A percentile compares a stretch with the other conserved stretches of the same genome.
Conservation (phyloP, 2,329 filamentous ascomycete genomes). For the Coniella lustricola region DNA sequence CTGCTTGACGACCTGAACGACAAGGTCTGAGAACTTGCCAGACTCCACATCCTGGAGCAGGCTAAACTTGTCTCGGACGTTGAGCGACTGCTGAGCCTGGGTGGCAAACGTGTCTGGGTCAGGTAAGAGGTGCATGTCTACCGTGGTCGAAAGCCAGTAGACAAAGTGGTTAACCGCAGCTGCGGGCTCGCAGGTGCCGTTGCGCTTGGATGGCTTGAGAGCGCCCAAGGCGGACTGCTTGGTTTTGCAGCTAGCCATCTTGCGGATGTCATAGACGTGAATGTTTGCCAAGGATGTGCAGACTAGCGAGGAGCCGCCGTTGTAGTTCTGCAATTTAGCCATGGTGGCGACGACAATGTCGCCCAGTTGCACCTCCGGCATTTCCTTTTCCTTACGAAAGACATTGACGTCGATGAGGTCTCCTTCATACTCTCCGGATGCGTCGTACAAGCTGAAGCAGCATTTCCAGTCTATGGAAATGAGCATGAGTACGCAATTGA, state of each 20-base stretch:
- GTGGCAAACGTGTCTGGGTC: slow-evolving; percentile 34
- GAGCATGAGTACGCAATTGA: neutral
- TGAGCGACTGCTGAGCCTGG: slow-evolving; percentile 32
- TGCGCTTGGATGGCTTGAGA: slow-evolving; percentile 18
- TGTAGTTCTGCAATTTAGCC: slow-evolving; percentile 43
- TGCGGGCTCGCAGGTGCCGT: slow-evolving; percentile 15
- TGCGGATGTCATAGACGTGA: slow-evolving; percentile 32
- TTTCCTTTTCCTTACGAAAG: slow-evolving; percentile 46
- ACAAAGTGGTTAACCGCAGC: slow-evolving; percentile 36
- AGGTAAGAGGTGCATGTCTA: slow-evolving; percentile 39
- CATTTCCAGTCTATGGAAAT: slow-evolving; percentile 48
- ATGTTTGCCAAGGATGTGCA: slow-evolving; percentile 36
- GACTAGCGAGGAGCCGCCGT: slow-evolving; percentile 34
- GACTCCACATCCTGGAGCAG: slow-evolving; percentile 57
- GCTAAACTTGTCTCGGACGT: slow-evolving; percentile 50
- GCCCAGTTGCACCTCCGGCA: slow-evolving; percentile 41
- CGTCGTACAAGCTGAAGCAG: slow-evolving; percentile 54
- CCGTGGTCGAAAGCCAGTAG: slow-evolving; percentile 38
- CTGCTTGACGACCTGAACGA: slow-evolving; percentile 60
- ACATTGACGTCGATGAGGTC: slow-evolving; percentile 45
- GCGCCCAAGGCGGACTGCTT: slow-evolving; percentile 19
- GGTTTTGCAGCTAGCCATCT: neutral
- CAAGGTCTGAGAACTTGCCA: slow-evolving; percentile 57
- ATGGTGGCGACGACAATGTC: slow-evolving; percentile 60
- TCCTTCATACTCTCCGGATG: slow-evolving; percentile 39